Evolutionary conservation across 2,329 filamentous ascomycete species (phyloP).

Genomic region (Clarireedia homoeocarpa): DNA sequence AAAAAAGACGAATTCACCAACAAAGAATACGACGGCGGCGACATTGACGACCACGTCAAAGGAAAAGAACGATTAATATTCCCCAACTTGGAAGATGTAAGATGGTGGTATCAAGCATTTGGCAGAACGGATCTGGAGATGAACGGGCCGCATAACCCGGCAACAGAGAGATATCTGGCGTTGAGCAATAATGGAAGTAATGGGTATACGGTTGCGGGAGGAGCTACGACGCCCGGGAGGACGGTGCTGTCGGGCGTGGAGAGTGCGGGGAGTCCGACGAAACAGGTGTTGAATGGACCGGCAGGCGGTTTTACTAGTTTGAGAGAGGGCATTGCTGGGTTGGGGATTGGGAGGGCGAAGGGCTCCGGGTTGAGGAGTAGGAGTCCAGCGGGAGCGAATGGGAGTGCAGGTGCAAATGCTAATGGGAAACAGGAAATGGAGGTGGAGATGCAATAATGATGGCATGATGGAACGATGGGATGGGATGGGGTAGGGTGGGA

Average conservation of each 20-base stretch:
- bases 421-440: conserved; percentile 32
- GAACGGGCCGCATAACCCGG: conserved; percentile 61
- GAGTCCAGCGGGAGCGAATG: conserved; percentile 15
- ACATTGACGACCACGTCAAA: conserved; percentile 68
- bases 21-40: conserved; percentile 61
- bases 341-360: conserved; percentile 32
- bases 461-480: conserved; percentile 1
- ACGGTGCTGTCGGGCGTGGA: conserved; percentile 1
- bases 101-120: conserved; percentile 91
- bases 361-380: conserved; percentile 14
- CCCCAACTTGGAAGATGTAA: conserved; percentile 66
- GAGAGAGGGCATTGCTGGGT: conserved; percentile 37
- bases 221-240: background rate
- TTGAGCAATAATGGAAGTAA: conserved; percentile 2
- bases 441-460: conserved; percentile 41
- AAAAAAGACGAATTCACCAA: conserved; percentile 77
- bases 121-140: conserved; percentile 84
- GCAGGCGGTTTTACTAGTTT: conserved; percentile 34
- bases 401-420: background rate
- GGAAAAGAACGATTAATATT: conserved; percentile 80
- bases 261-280: conserved; percentile 7
- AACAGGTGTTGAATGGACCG: conserved; percentile 26
- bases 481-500: background rate
- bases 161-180: conserved; percentile 29
- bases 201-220: background rate